Evolutionary conservation across 306 rosid genomes (phyloP).

Genomic region (Gastrolobium bilobum): DNA sequence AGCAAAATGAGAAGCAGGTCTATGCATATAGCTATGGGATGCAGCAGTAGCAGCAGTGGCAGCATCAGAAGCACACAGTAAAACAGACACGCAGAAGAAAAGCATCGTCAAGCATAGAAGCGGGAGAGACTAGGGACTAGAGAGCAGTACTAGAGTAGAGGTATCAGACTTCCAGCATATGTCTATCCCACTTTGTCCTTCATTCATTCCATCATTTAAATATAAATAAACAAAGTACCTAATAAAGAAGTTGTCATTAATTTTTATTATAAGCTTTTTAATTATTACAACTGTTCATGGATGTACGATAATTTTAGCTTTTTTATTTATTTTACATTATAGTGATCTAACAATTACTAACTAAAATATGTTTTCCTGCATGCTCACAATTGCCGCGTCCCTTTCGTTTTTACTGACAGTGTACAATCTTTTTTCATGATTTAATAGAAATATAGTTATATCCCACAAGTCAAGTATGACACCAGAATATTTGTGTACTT

Average conservation of each 20-base stretch:
- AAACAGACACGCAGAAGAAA: conserved; percentile 43
- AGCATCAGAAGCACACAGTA: conserved; percentile 40
- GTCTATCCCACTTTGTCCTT: conserved; percentile 40
- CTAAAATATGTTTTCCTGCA: neutral
- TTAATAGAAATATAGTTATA: conserved; percentile 36
- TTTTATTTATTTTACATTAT: neutral
- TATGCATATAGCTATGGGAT: conserved; percentile 22
- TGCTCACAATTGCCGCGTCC: conserved; percentile 25
- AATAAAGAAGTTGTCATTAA: neutral
- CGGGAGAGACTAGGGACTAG: conserved; percentile 61
- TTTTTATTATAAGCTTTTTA: neutral
- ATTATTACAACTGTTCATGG: neutral
- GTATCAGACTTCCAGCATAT: neutral
- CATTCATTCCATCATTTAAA: conserved; percentile 2
- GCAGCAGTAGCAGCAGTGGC: neutral
- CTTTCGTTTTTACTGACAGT: conserved; percentile 39
- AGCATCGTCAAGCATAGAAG: conserved; percentile 44
- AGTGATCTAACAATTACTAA: neutral
- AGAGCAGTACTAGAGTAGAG: conserved; percentile 41
- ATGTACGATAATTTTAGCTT: neutral
- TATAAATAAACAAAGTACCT: neutral
- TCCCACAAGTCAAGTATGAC: conserved; percentile 31
- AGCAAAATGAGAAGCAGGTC: conserved; percentile 26
- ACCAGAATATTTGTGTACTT: conserved; percentile 14
- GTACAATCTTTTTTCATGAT: neutral